Conservation (phyloP, 1,139 yeast genomes). For the Suhomyces atakaporum region DNA sequence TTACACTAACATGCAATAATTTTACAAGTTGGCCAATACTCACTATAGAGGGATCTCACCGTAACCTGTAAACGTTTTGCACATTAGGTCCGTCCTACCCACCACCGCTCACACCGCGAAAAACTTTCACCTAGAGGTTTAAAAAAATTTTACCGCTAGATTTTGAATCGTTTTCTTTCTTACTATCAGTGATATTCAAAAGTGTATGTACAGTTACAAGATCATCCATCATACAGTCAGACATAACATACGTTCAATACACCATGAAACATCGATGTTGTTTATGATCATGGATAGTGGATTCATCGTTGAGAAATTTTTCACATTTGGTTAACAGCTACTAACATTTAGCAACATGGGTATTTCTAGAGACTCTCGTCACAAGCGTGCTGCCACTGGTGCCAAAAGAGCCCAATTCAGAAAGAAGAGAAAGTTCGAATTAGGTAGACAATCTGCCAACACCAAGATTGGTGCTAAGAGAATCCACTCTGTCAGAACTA, state of each 20-base stretch:
- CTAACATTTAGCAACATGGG: conserved; percentile 66
- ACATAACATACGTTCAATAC: conserved; percentile 1
- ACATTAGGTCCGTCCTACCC: conserved; percentile 7
- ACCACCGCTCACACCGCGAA: conserved; percentile 6
- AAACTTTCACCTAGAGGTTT: conserved; percentile 13
- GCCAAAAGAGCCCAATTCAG: conserved; percentile 99
- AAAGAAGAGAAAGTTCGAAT: conserved; percentile 99
- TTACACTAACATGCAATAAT: conserved; percentile 1
- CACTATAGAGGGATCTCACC: background rate
- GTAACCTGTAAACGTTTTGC: conserved; percentile 11
- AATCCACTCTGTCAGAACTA: conserved; percentile 98
- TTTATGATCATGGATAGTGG: background rate
- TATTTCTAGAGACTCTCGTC: conserved; percentile 99
- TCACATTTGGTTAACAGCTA: no score
- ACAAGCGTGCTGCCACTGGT: conserved; percentile 99
- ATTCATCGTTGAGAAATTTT: background rate
- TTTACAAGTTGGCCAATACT: background rate
- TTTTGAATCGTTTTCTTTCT: conserved; percentile 15
- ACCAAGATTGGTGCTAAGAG: conserved; percentile 99
- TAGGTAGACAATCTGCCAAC: conserved; percentile 99
- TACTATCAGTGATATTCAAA: conserved; percentile 21
- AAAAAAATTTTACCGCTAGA: conserved; percentile 15
- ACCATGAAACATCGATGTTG: no score
- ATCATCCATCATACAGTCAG: conserved; percentile 1
- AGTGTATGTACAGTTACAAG: conserved; percentile 17